A percentile compares a stretch with the other conserved stretches of the same genome.
Conservation (phyloP, 495 filamentous ascomycete species). For the Evernia prunastri region DNA sequence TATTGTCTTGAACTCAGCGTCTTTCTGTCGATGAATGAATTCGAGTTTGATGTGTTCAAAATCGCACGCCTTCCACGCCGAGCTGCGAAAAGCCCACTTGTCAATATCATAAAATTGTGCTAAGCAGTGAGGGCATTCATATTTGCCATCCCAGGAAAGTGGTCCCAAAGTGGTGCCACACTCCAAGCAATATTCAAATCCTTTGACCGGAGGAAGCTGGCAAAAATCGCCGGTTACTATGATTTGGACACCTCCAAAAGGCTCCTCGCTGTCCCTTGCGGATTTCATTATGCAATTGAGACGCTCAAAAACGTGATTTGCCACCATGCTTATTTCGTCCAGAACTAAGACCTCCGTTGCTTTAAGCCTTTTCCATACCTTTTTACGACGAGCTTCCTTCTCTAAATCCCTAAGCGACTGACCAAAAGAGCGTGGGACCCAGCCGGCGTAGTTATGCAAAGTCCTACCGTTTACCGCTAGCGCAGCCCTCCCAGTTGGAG, state of each 20-base stretch:
- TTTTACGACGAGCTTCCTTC: constrained; percentile 8
- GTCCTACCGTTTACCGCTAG: constrained; percentile 49
- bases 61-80: constrained; percentile 32
- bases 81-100: constrained; percentile 27
- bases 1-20: constrained; percentile 42
- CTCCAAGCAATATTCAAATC: constrained; percentile 33
- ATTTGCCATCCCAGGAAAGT: constrained; percentile 19
- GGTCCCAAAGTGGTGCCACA: constrained; percentile 31
- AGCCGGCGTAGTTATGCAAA: constrained; percentile 50
- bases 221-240: constrained; percentile 41
- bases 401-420: constrained; percentile 27
- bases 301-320: constrained; percentile 49
- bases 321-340: constrained; percentile 47
- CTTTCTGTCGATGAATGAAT: constrained; percentile 48
- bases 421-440: constrained; percentile 36
- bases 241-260: constrained; percentile 43
- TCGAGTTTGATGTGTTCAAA: constrained; percentile 38
- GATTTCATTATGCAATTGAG: constrained; percentile 46
- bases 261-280: constrained; percentile 23
- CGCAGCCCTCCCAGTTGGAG: constrained; percentile 52
- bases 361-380: constrained; percentile 28
- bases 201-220: constrained; percentile 41
- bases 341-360: constrained; percentile 40
- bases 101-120: constrained; percentile 11
- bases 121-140: constrained; percentile 31